Evolutionary conservation across 2,329 filamentous ascomycete genomes (phyloP), one percentile per base, ranked within the genome.

Genomic region (Tolypocladium album): DNA sequence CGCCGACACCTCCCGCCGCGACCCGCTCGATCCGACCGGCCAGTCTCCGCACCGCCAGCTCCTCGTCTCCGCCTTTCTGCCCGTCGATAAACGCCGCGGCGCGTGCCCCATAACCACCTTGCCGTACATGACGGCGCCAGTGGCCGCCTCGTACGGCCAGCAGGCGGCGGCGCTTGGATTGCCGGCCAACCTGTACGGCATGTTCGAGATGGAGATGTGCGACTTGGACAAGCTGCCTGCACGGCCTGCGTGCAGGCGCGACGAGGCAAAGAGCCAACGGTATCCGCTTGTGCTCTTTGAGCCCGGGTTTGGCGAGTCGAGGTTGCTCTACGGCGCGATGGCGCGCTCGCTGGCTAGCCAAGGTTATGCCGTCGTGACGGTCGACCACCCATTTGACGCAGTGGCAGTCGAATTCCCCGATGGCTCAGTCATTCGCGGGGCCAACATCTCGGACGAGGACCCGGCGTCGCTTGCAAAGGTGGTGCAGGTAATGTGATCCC

Each of bases 351-450:
- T 83, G 3, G 77, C 79, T 0, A 78, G 76, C 20, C 69, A 74
- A 7, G 79, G 79, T 0, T 78, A 75, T 56, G 45, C 74, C 0
- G 76, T 83, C 2, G 68, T 80, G 15, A 69, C 78, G 0, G 68
- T 83, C 31, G 81, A 83, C 60, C 80, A 82, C 57, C 73, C 79
- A 0, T 75, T 77, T 56, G 79, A 82, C 56, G 71, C 75, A 0
- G 60, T 66, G 0, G 69, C 78, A 24, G 73, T 82, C 11, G 74
- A 80, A 59, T 80, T 78, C n/a, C 75, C 78, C 0, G 68, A 80
- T 59, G 78, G 74, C 4, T 69, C 69, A 0, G 61, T 73, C 13
- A 66, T 71, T 11, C 65, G 65, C 59, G 61, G 67, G 1, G 61
- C 59, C 3, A 63, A 67, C 42, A 60, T 57, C 24, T 61, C 64